Percentiles rank a stretch among this genome's conserved stretches.
Conservation (phyloP, 495 filamentous ascomycete genomes). For the Podospora conica region DNA sequence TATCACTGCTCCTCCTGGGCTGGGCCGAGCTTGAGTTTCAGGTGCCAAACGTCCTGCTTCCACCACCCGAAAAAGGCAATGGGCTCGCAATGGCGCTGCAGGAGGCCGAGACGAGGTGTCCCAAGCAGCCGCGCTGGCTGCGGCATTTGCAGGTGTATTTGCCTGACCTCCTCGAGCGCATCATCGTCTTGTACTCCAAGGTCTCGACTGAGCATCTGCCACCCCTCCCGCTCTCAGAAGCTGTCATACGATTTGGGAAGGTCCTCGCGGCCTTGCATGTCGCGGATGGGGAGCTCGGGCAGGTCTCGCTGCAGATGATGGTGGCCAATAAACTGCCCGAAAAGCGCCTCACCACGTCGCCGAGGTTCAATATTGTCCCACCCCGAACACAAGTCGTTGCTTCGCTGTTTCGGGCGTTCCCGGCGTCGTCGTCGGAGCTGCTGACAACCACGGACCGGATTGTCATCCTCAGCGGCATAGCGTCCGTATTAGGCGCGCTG, state of each 20-base stretch:
- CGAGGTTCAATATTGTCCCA: constrained; percentile 45
- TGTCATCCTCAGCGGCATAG: constrained; percentile 75
- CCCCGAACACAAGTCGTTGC: constrained; percentile 61
- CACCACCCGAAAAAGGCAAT: constrained; percentile 40
- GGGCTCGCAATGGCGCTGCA: constrained; percentile 41
- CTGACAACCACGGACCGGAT: constrained; percentile 64
- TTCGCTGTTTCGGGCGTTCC: constrained; percentile 67
- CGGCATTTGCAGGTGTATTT: constrained; percentile 37
- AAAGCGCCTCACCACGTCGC: constrained; percentile 34
- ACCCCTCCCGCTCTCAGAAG: constrained; percentile 73
- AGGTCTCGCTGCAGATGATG: constrained; percentile 60
- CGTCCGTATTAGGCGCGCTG: constrained; percentile 69
- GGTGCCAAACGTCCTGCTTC: constrained; percentile 52
- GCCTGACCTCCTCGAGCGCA: constrained; percentile 64
- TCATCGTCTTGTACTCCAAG: constrained; percentile 74
- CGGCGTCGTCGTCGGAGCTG: constrained; percentile 54
- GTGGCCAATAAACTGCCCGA: constrained; percentile 40
- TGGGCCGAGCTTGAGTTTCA: constrained; percentile 85
- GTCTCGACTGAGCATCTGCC: constrained; percentile 78
- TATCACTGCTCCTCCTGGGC: constrained; percentile 75
- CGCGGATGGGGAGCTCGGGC: constrained; percentile 60
- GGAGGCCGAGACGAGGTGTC: constrained; percentile 37
- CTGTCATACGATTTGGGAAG: constrained; percentile 70
- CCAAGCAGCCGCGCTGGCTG: constrained; percentile 38
- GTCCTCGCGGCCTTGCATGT: constrained; percentile 65